phyloP scores from a whole-genome alignment of 2,329 filamentous ascomycete genomes.

The Cladosporium phlei region DNA sequence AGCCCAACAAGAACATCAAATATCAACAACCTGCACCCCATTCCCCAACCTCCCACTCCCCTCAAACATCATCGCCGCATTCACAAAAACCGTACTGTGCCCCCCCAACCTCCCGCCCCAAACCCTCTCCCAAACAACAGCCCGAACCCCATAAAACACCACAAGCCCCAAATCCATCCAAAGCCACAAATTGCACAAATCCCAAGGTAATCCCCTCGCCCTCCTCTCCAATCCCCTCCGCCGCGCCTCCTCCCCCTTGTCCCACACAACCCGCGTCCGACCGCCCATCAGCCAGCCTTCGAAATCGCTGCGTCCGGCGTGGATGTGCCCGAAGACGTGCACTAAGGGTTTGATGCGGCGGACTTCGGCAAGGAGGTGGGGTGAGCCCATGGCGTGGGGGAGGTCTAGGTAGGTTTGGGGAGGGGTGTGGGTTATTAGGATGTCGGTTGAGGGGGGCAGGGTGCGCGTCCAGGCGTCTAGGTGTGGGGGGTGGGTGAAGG shows the following conservation, averaged over 20 bases:
- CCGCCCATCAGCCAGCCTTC: slow-evolving; percentile 47
- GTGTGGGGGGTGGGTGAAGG: slow-evolving; percentile 67
- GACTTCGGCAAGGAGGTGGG: slow-evolving; percentile 61
- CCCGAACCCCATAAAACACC: slow-evolving; percentile 49
- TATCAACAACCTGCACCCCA: slow-evolving; percentile 34
- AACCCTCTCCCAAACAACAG: slow-evolving; percentile 56
- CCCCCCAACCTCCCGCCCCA: slow-evolving; percentile 52
- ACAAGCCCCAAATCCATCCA: slow-evolving; percentile 52
- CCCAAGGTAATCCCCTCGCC: slow-evolving; percentile 34
- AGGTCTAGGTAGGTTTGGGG: slow-evolving; percentile 67
- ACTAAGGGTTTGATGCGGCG: slow-evolving; percentile 70
- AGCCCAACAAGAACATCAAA: slow-evolving; percentile 19
- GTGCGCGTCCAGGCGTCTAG: slow-evolving; percentile 67
- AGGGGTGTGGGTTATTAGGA: slow-evolving; percentile 77
- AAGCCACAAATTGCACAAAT: slow-evolving; percentile 34
- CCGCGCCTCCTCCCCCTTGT: slow-evolving; percentile 66
- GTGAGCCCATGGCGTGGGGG: slow-evolving; percentile 63
- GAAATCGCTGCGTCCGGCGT: slow-evolving; percentile 51
- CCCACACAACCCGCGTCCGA: slow-evolving; percentile 65
- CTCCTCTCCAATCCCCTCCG: slow-evolving; percentile 55
- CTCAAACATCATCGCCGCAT: slow-evolving; percentile 53
- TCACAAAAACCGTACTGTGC: slow-evolving; percentile 50
- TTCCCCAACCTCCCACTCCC: slow-evolving; percentile 48
- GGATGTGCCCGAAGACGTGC: slow-evolving; percentile 82
- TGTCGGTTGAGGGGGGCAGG: slow-evolving; percentile 67